phyloP scores from a whole-genome alignment of 441 rosid genomes.

The Kokia cookei region DNA sequence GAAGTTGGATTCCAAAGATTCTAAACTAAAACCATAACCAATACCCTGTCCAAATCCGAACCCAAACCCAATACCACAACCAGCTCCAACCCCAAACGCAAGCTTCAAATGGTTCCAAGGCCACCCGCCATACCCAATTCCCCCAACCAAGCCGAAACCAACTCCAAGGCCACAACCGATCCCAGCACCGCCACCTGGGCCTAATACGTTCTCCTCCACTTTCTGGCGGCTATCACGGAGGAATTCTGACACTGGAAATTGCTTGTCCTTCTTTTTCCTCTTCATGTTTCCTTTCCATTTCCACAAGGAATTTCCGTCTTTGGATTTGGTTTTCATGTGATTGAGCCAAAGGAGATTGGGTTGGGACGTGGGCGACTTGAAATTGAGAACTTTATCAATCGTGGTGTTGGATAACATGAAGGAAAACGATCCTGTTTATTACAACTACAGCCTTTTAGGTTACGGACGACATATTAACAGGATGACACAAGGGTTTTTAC shows the following conservation, averaged over 20 bases:
- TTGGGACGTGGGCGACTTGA: neutral
- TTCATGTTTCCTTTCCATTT: slow-evolving; percentile 17
- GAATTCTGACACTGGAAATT: slow-evolving; percentile 49
- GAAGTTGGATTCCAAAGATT: slow-evolving; percentile 25
- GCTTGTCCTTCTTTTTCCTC: slow-evolving; percentile 23
- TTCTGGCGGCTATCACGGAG: slow-evolving; percentile 30
- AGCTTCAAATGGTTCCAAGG: slow-evolving; percentile 44
- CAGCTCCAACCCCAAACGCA: slow-evolving; percentile 56
- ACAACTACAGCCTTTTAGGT: too few relatives aligned
- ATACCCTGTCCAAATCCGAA: slow-evolving; percentile 66
- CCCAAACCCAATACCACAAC: slow-evolving; percentile 70
- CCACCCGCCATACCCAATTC: slow-evolving; percentile 51
- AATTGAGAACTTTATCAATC: too few relatives aligned
- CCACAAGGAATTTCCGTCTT: slow-evolving; percentile 33
- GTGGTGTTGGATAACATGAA: neutral
- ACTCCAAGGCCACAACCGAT: slow-evolving; percentile 67
- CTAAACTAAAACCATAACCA: slow-evolving; percentile 55
- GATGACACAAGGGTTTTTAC: too few relatives aligned
- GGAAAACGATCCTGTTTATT: neutral
- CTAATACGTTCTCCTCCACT: slow-evolving; percentile 36
- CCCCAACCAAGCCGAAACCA: slow-evolving; percentile 62
- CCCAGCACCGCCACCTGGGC: slow-evolving; percentile 68
- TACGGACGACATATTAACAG: too few relatives aligned
- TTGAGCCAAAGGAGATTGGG: neutral
- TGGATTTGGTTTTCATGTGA: slow-evolving; percentile 17